phyloP scores from a whole-genome alignment of 192 early-diverging fungal genomes.

The Ambispora gerdemannii region DNA sequence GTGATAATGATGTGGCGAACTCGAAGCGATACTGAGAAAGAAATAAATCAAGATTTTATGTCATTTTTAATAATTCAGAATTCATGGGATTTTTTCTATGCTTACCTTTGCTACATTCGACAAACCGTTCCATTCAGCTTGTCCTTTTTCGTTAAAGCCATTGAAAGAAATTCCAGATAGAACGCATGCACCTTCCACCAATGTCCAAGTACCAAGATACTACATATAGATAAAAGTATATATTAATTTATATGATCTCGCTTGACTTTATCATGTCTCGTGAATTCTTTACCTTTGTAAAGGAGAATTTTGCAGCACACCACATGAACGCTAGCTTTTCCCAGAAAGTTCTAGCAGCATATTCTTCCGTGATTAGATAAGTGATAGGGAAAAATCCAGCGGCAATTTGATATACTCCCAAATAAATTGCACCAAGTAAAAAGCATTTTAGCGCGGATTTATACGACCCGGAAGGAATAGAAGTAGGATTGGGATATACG shows the following conservation, averaged over 20 bases:
- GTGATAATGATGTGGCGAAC: constrained; percentile 47
- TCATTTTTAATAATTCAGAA: background rate
- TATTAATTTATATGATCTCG: too few relatives aligned
- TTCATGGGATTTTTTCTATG: background rate
- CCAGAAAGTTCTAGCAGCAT: constrained; percentile 32
- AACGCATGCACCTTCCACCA: constrained; percentile 55
- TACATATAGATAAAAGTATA: constrained; percentile 22
- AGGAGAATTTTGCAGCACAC: constrained; percentile 49
- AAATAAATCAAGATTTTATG: background rate
- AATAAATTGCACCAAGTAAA: constrained; percentile 39
- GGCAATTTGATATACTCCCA: constrained; percentile 45
- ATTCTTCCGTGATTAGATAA: constrained; percentile 47
- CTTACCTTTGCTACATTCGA: constrained; percentile 47
- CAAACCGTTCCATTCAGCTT: constrained; percentile 50
- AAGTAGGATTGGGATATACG: constrained; percentile 41
- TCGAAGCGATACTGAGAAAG: constrained; percentile 38
- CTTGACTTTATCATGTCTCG: too few relatives aligned
- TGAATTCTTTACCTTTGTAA: constrained; percentile 46
- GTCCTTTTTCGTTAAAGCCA: constrained; percentile 46
- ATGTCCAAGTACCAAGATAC: constrained; percentile 63
- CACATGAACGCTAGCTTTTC: constrained; percentile 44
- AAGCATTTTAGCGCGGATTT: constrained; percentile 41
- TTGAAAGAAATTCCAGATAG: constrained; percentile 58
- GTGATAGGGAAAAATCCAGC: constrained; percentile 43
- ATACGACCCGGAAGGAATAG: constrained; percentile 39